Percentiles rank a stretch among this genome's conserved stretches.
Evolutionary conservation across 2,329 filamentous ascomycete species (phyloP).

Genomic region (Dactylellina haptotyla): DNA sequence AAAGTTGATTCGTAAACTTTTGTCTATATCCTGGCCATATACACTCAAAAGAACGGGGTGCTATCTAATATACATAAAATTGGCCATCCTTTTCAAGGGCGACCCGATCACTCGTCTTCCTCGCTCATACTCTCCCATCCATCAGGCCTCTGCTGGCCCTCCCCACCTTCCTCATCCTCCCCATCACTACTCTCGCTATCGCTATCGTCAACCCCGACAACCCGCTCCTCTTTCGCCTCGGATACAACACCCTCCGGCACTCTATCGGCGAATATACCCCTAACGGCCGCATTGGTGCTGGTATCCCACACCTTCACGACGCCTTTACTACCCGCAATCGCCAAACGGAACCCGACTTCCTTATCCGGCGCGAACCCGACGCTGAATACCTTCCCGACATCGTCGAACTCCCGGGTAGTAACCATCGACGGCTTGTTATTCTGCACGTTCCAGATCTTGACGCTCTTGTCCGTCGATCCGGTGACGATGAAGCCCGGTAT

Average conservation of each 20-base stretch:
- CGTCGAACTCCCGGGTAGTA: constrained; percentile 84
- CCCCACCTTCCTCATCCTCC: constrained; percentile 56
- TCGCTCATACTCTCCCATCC: constrained; percentile 69
- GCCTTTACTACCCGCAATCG: constrained; percentile 94
- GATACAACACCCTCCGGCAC: constrained; percentile 71
- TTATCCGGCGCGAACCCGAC: constrained; percentile 88
- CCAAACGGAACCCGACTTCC: constrained; percentile 89
- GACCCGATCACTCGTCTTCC: constrained; percentile 59
- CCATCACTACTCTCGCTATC: constrained; percentile 69
- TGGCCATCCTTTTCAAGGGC: not conserved
- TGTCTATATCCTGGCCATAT: constrained; percentile 29
- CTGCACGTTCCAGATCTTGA: constrained; percentile 96
- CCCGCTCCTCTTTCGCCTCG: constrained; percentile 75
- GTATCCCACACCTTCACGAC: constrained; percentile 96
- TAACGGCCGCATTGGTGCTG: constrained; percentile 86
- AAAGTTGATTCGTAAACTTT: constrained; percentile 10
- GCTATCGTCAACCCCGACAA: constrained; percentile 75
- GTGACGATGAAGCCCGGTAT: constrained; percentile 95
- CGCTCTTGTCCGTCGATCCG: constrained; percentile 90
- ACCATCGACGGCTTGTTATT: constrained; percentile 81
- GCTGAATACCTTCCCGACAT: constrained; percentile 90
- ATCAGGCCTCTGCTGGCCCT: constrained; percentile 59
- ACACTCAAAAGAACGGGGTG: not conserved
- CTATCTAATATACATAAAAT: constrained; percentile 34
- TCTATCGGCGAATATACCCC: constrained; percentile 81